phyloP scores from a whole-genome alignment of 139 green algal genomes.

The Pleodorina starrii region DNA sequence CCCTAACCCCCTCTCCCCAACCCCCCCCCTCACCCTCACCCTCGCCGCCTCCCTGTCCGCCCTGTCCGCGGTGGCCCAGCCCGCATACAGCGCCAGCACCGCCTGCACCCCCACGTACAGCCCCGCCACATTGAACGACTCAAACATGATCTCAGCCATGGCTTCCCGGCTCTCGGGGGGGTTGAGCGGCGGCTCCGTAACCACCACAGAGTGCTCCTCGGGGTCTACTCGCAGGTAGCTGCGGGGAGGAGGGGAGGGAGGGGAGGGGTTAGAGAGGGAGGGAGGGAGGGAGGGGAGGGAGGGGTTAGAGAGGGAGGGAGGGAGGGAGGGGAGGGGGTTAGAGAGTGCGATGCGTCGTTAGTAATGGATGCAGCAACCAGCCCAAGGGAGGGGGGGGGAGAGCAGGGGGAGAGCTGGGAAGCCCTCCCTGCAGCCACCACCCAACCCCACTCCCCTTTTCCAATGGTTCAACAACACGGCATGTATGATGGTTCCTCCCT shows the following conservation, averaged over 20 bases:
- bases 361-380: no score
- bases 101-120: slow-evolving; percentile 82
- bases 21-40: background rate
- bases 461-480: no score
- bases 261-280: background rate
- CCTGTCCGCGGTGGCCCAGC: background rate
- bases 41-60: background rate
- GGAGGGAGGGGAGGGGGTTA: no score
- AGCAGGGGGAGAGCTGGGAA: no score
- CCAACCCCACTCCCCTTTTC: no score
- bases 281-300: background rate
- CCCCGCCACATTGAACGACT: slow-evolving; percentile 86
- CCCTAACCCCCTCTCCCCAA: background rate
- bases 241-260: slow-evolving; percentile 2
- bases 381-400: no score
- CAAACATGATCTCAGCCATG: slow-evolving; percentile 91
- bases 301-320: background rate
- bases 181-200: slow-evolving; percentile 90
- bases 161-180: slow-evolving; percentile 84
- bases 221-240: slow-evolving; percentile 74
- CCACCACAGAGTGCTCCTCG: slow-evolving; percentile 83
- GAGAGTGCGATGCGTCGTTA: no score
- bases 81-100: slow-evolving; percentile 72
- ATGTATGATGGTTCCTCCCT: no score
- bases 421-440: no score